A percentile compares a stretch with the other conserved stretches of the same genome.
Evolutionary conservation across 2,329 filamentous ascomycete species (phyloP).

Genomic region (Anthostomella pinea): DNA sequence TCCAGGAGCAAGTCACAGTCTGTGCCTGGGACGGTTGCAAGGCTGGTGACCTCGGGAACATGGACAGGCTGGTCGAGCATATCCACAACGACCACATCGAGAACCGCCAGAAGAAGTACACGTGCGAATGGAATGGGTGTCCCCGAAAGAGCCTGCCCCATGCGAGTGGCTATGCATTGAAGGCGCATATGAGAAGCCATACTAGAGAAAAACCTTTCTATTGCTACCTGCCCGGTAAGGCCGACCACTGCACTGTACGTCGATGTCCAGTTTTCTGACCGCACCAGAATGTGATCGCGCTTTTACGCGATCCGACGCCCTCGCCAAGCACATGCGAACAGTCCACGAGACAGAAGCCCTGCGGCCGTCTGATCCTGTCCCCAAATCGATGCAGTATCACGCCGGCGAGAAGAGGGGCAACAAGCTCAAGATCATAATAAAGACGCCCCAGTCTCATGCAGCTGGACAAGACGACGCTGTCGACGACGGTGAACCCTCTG

Average conservation of each 20-base stretch:
- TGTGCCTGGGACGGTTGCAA: constrained; percentile 77
- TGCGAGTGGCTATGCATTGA: constrained; percentile 91
- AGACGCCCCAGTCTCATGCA: constrained; percentile 56
- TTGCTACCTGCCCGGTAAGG: constrained; percentile 83
- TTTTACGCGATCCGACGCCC: constrained; percentile 91
- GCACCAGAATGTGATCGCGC: constrained; percentile 97
- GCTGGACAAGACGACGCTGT: constrained; percentile 53
- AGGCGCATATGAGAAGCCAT: constrained; percentile 96
- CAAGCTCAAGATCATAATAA: constrained; percentile 63
- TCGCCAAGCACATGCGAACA: constrained; percentile 98
- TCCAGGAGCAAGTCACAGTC: constrained; percentile 72
- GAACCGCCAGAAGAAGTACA: constrained; percentile 90
- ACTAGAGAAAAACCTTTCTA: constrained; percentile 98
- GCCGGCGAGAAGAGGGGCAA: constrained; percentile 42
- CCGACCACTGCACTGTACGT: neutral
- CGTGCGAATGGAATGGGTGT: constrained; percentile 96
- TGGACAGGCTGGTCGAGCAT: constrained; percentile 78
- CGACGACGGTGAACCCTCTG: constrained; percentile 53
- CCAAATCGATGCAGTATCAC: constrained; percentile 61
- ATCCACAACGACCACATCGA: constrained; percentile 94
- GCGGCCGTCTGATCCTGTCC: constrained; percentile 72
- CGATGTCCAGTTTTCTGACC: no score
- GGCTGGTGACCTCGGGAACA: constrained; percentile 69
- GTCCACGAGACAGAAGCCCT: constrained; percentile 96
- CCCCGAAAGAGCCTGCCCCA: constrained; percentile 84